A percentile compares a stretch with the other conserved stretches of the same genome.
These are phyloP conservation scores for Apiotrichum akiyoshidainum DNA, from an alignment of 1,284 basidiomycete species.

Conservation along the genomic window DNA sequence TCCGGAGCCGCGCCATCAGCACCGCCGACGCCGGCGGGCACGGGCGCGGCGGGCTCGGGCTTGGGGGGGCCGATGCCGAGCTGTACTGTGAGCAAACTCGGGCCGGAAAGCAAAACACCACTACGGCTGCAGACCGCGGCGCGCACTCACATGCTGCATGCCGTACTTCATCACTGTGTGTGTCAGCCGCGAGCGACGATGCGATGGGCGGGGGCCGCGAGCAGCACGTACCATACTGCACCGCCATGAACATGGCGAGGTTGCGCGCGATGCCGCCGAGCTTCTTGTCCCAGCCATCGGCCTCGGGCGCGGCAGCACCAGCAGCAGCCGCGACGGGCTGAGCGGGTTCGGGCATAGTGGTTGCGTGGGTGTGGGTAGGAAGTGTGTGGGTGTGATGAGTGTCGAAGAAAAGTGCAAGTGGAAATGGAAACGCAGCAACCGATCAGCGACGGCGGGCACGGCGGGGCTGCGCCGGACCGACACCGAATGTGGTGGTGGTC, in stretches of 20 bases:
- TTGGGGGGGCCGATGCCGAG: background rate
- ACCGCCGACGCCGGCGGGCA: background rate
- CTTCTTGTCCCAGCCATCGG: constrained; percentile 19
- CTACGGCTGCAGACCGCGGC: background rate
- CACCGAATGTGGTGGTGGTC: too few species aligned
- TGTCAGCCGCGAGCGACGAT: background rate
- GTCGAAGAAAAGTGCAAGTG: background rate
- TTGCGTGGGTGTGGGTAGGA: background rate
- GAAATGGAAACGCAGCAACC: background rate
- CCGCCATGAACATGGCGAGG: constrained; percentile 34
- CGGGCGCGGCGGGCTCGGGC: too few species aligned
- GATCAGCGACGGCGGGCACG: background rate
- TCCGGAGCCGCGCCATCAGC: constrained; percentile 2
- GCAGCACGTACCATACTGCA: constrained; percentile 37
- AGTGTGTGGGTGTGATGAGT: background rate
- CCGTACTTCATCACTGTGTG: constrained; percentile 42
- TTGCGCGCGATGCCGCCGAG: constrained; percentile 20
- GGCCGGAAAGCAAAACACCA: too few species aligned
- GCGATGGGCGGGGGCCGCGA: too few species aligned
- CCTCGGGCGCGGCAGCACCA: constrained; percentile 12
- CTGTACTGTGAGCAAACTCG: background rate
- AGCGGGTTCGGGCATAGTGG: constrained; percentile 8
- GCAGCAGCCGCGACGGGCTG: constrained; percentile 11
- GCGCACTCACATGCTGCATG: constrained; percentile 35
- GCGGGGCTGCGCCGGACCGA: background rate